A percentile compares a stretch with the other conserved stretches of the same genome.
Evolutionary conservation across 108 stramenopile species (phyloP).

Genomic region (Licmophora abbreviata): DNA sequence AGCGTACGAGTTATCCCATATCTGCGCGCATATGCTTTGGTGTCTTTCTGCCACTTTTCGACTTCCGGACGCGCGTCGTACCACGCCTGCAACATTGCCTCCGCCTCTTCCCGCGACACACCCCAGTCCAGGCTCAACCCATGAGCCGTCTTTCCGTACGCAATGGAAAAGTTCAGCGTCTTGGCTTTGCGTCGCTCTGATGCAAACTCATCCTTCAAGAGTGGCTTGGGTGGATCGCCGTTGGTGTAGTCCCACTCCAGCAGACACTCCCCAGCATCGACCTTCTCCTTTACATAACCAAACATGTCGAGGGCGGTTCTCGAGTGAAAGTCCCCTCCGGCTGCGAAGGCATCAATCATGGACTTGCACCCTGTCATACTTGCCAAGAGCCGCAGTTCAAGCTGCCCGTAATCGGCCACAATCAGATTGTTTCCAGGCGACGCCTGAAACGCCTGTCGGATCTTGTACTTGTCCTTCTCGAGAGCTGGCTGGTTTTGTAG

Average conservation of each 20-base stretch:
- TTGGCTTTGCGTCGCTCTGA: slow-evolving; percentile 98
- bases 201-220: slow-evolving; percentile 95
- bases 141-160: slow-evolving; percentile 98
- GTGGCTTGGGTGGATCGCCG: slow-evolving; percentile 87
- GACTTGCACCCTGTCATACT: slow-evolving; percentile 93
- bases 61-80: slow-evolving; percentile 96
- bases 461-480: slow-evolving; percentile 94
- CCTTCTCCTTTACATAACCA: slow-evolving; percentile 85
- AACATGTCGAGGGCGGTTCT: slow-evolving; percentile 99
- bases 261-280: slow-evolving; percentile 90
- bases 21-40: slow-evolving; percentile 58
- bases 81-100: slow-evolving; percentile 92
- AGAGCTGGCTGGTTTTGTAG: slow-evolving; percentile 99
- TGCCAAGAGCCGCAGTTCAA: slow-evolving; percentile 94
- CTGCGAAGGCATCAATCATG: slow-evolving; percentile 95
- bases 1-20: slow-evolving; percentile 83
- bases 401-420: slow-evolving; percentile 99
- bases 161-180: slow-evolving; percentile 98
- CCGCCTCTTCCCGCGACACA: slow-evolving; percentile 80
- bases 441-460: slow-evolving; percentile 88
- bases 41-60: slow-evolving; percentile 83
- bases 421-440: slow-evolving; percentile 89
- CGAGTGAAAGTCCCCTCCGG: slow-evolving; percentile 98
- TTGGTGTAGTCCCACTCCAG: slow-evolving; percentile 96
- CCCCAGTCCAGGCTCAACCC: slow-evolving; percentile 97